Evolutionary conservation across 2,329 filamentous ascomycete genomes (phyloP), one percentile per base, ranked within the genome.

Genomic region (Pseudocercospora macadamiae): DNA sequence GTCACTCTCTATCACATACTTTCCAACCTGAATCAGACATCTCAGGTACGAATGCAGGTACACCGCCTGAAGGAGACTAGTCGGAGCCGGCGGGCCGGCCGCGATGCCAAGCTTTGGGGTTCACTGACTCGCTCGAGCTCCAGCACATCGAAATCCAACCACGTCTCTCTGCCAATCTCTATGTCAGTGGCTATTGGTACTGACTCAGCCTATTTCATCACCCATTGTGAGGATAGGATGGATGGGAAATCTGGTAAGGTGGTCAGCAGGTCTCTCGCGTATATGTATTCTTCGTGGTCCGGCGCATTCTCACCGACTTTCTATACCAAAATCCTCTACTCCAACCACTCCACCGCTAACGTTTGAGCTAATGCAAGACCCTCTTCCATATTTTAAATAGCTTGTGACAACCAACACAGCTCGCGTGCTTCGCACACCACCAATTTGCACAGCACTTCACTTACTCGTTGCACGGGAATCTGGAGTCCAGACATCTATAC

Each of bases 101-200:
- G 7, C 39, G 10, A 12, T 30, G 25, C 47, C 47, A 49, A 49
- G 47, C 2, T 23, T 16, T n/a, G 44, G 2, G 23, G 28, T 6
- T 26, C 25, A n/a, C 47, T 49, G 47, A 49, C 47, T 49, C 47
- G 47, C 26, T 49, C 47, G 26, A 49, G 47, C 47, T 49, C 26
- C 25, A 49, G 25, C 12, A 30, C 26, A 30, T 34, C 47, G n/a
- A 49, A 49, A 32, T 34, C 26, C 26, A 30, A 49, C n/a, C 47
- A 34, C 28, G 16, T 32, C n/a, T 14, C 16, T 49, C 16, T 34
- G 47, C 10, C 19, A 28, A 49, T 30, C 47, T 32, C 26, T 12
- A 49, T 49, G 26, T 30, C 28, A 49, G n/a, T 30, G 47, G 25
- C 26, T 30, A n/a, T 34, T 12, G 47, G 9, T 14, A 32, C 47